Evolutionary conservation across 2,329 filamentous ascomycete species (phyloP), one percentile per base, ranked within the genome.

Genomic region (Neopestalotiopsis sp.): DNA sequence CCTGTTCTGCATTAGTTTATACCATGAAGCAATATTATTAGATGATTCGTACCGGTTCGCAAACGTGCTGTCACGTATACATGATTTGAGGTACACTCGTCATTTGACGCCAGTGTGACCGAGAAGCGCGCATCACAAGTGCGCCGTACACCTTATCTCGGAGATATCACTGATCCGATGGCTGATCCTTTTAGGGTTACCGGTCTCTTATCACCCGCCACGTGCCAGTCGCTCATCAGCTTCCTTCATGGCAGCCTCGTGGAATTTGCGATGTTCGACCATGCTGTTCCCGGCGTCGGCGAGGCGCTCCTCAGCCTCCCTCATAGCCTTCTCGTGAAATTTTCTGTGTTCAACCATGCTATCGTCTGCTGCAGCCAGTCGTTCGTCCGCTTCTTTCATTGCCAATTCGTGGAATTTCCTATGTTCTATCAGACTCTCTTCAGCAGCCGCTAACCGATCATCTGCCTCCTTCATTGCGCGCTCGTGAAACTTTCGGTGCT

Each of bases 321-420:
- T 17, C 64, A 66, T 66, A 5, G 64, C 64, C 14, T 32, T 32
- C 13, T 53, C 45, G 34, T 66, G 64, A 5, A 56, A 66, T 13
- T 34, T 57, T 14, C 64, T 24, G 53, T 66, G 64, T 14, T 56
- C 64, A 9, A 30, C 64, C 24, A 66, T 66, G 17, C 24, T 28
- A 5, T n/a, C 32, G 20, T 65, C 62, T 24, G 62, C 62, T n/a
- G 30, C 28, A 28, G 34, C 49, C n/a, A 66, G 49, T 5, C 64
- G 64, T 42, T 56, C 64, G 13, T 66, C 64, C 20, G 64, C 64
- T n/a, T 66, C 64, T 38, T 66, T 66, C 64, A 66, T 66, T n/a
- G 42, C 42, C 49, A 30, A 6, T 10, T 24, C 53, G 32, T 66
- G 64, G 5, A 30, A 66, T 12, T 32, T 57, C 9, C 64, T n/a